Base-by-base conservation (phyloP, 192 early-diverging fungal species). In the Thoreauomyces humboldtii region DNA sequence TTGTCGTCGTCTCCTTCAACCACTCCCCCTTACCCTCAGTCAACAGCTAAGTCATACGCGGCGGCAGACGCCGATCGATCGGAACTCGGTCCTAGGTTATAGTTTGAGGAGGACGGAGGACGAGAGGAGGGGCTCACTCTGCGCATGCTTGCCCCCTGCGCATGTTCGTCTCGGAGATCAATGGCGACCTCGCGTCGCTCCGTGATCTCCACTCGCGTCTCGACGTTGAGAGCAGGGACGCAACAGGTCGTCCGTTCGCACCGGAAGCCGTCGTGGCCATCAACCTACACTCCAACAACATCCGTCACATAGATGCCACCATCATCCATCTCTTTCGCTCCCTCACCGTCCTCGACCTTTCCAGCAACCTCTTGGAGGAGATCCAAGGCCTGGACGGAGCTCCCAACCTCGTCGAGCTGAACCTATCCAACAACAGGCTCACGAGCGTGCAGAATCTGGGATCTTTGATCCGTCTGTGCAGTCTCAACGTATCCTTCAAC, bases 401-500 rank as follows among this genome's bases (percentile, higher is more conserved):
- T 4, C 50, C 35, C 7, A 54, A 60, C 29, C 61, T 81, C 15
- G 45, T 59, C 19, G 64, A 70, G 35, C 65, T 81, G 58, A 75
- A 81, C 61, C 35, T 78, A 29, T 44, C 76, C 5, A 73, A 70
- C 45, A 81, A 81, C 61, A 67, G 61, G 50, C 25, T 52, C 24
- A 29, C 50, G 15, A 25, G 28, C 15, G 56, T 81, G 12, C 48
- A 59, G 12, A 65, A 62, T 45, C 52, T 81, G 43, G 34, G 42
- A 24, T n/a, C 24, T 6, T 63, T 81, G 1, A 24, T 19, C 71
- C 42, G 32, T 4, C 61, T 41, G 31, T 55, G 36, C 17, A 34
- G 46, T 11, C 56, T 81, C 19, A 69, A 61, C 42, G 53, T 78
- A 21, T 77, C 75, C n/a, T 81, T 78, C 76, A 81, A 81, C 56